Percentiles rank a stretch among this genome's conserved stretches.
phyloP scores from a whole-genome alignment of 768 basidiomycete species.

The Collybia sordida region DNA sequence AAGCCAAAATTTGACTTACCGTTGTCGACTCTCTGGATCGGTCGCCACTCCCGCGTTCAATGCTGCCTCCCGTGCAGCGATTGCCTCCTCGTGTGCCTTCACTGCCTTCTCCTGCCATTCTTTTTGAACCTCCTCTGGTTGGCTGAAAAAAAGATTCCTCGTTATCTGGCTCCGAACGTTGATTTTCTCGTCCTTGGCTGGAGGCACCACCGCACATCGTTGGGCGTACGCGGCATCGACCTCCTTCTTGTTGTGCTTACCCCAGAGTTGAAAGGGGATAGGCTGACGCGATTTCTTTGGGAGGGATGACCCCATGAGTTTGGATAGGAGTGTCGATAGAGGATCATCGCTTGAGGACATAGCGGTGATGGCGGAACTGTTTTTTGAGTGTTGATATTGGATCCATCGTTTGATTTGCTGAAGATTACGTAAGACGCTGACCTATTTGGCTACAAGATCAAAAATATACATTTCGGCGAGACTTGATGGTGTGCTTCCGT shows the following conservation, averaged over 20 bases:
- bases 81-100: not conserved
- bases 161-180: not conserved
- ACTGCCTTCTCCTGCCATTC: not conserved
- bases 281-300: not conserved
- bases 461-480: not conserved
- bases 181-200: not conserved
- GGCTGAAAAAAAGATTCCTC: not conserved
- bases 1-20: not conserved
- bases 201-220: not conserved
- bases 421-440: not conserved
- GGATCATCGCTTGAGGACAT: slow-evolving; percentile 2
- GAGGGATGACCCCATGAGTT: not conserved
- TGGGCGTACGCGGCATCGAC: not conserved
- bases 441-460: not conserved
- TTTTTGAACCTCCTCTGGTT: not conserved
- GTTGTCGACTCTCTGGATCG: not conserved
- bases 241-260: not conserved
- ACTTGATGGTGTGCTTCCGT: no score
- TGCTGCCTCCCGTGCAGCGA: not conserved
- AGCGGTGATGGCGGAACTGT: slow-evolving; percentile 6
- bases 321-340: not conserved
- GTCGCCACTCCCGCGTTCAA: not conserved
- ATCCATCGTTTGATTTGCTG: slow-evolving; percentile 18
- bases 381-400: slow-evolving; percentile 13
- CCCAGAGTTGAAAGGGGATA: not conserved